These are phyloP conservation scores for Syncephalastrum contaminatum DNA, from an alignment of 371 early-diverging fungal species.

Conservation along the genomic window DNA sequence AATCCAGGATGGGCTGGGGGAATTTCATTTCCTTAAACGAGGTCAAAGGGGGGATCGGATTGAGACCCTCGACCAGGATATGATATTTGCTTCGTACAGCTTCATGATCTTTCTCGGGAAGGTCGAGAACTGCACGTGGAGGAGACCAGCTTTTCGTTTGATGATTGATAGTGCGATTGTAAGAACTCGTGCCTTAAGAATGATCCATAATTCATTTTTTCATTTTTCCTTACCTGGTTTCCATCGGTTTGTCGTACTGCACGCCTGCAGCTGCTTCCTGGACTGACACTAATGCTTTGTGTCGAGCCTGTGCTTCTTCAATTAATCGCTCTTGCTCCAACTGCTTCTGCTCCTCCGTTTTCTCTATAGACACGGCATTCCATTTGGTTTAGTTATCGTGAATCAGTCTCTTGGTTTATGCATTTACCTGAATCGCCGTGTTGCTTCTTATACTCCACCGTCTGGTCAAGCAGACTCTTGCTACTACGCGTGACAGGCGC, in stretches of 20 bases:
- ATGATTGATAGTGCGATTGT: too few relatives aligned
- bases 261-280: constrained; percentile 87
- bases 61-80: constrained; percentile 74
- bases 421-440: constrained; percentile 48
- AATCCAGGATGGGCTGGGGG: constrained; percentile 76
- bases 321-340: constrained; percentile 83
- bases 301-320: constrained; percentile 77
- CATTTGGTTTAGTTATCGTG: not conserved
- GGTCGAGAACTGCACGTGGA: constrained; percentile 66
- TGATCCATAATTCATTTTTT: too few relatives aligned
- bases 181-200: too few relatives aligned
- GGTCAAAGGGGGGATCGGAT: constrained; percentile 75
- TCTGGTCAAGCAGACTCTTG: constrained; percentile 83
- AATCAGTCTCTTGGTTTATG: too few relatives aligned
- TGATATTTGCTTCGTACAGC: constrained; percentile 65
- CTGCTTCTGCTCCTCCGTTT: constrained; percentile 79
- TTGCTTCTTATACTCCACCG: constrained; percentile 68
- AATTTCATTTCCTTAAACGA: constrained; percentile 77
- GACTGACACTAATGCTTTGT: constrained; percentile 82
- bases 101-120: constrained; percentile 50
- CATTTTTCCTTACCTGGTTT: constrained; percentile 52
- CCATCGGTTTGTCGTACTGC: constrained; percentile 83
- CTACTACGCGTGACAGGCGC: constrained; percentile 45
- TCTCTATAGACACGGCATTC: constrained; percentile 33
- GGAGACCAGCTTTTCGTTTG: constrained; percentile 69